phyloP scores from a whole-genome alignment of 495 filamentous ascomycete species.

The Viridothelium virens region DNA sequence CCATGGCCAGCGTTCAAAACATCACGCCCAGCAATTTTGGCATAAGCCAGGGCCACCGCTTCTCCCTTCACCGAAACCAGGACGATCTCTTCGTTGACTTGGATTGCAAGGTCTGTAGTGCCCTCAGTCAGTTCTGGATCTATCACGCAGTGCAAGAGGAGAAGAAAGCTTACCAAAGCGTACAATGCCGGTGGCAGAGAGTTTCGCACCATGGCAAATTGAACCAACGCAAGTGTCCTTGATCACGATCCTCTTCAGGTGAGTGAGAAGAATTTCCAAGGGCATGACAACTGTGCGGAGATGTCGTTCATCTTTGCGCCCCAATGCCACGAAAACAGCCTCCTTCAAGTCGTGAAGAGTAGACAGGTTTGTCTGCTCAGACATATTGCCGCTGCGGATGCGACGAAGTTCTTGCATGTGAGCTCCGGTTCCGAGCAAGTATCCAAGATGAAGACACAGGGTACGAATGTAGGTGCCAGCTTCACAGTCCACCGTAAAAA shows the following conservation, averaged over 20 bases:
- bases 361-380: constrained; percentile 77
- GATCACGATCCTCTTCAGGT: constrained; percentile 92
- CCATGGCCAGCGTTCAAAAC: constrained; percentile 82
- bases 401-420: constrained; percentile 98
- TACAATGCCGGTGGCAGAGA: constrained; percentile 92
- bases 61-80: constrained; percentile 98
- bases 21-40: constrained; percentile 91
- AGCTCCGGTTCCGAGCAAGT: constrained; percentile 86
- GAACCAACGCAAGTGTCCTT: constrained; percentile 96
- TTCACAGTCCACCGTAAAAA: constrained; percentile 99
- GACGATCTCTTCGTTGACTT: constrained; percentile 85
- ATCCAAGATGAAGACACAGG: constrained; percentile 89
- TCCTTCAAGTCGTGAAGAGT: constrained; percentile 91
- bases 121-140: not conserved
- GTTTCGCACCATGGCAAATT: constrained; percentile 94
- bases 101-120: constrained; percentile 61
- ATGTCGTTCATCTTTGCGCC: constrained; percentile 63
- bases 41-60: constrained; percentile 89
- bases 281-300: constrained; percentile 82
- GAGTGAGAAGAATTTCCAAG: constrained; percentile 80
- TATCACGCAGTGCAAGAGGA: constrained; percentile 18
- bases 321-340: constrained; percentile 84
- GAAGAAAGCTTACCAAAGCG: constrained; percentile 59
- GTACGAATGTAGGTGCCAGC: constrained; percentile 98
- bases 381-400: constrained; percentile 90